Percentiles rank a stretch among this genome's conserved stretches.
Conservation (phyloP, 305 asterid genomes). For the Fraxinus latifolia region DNA sequence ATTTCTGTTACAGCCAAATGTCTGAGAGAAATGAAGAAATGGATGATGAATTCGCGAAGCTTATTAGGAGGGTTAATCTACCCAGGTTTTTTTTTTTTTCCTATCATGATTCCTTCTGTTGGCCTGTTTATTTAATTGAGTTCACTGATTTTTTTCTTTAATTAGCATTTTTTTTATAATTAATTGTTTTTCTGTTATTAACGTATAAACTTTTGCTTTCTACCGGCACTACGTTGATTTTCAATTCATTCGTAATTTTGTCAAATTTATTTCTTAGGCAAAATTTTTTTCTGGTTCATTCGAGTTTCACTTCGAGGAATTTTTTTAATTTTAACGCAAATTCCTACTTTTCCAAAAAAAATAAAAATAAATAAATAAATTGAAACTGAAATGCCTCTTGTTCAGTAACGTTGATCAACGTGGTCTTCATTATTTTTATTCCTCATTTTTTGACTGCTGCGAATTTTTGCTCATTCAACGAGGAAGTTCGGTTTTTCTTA, state of each 20-base stretch:
- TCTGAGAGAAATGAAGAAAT: constrained; percentile 29
- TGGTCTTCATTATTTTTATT: not conserved
- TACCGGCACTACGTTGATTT: not conserved
- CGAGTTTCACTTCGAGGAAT: not conserved
- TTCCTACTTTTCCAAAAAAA: not conserved
- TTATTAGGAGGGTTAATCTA: constrained; percentile 66
- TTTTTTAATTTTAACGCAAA: not conserved
- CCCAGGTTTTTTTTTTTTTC: constrained; percentile 43
- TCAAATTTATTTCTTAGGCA: not conserved
- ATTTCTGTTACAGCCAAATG: constrained; percentile 16
- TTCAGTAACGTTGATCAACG: not conserved
- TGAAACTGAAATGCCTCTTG: not conserved
- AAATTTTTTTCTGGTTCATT: not conserved
- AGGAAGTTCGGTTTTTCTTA: not conserved
- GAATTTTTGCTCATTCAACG: not conserved
- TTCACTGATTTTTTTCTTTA: not conserved
- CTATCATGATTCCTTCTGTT: not conserved
- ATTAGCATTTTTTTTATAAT: not conserved
- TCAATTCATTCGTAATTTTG: not conserved
- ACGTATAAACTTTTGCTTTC: not conserved
- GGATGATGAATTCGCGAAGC: constrained; percentile 77
- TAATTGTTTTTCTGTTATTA: not conserved
- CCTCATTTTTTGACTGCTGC: not conserved
- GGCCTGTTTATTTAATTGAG: not conserved
- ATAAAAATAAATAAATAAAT: too few relatives aligned